These are phyloP conservation scores for Suillus alpinus DNA, from an alignment of 768 basidiomycete species.

Conservation along the genomic window DNA sequence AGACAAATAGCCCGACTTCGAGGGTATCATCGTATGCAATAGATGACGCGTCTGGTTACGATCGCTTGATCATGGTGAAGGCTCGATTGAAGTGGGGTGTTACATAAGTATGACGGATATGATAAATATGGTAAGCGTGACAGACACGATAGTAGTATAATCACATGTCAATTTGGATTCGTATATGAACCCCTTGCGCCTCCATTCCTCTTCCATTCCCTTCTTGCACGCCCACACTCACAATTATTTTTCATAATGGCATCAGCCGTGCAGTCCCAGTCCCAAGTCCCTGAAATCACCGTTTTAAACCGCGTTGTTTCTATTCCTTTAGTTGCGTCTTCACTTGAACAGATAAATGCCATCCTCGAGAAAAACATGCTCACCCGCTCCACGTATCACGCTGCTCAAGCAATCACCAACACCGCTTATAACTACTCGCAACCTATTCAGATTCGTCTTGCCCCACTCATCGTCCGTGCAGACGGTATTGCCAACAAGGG, in stretches of 20 bases:
- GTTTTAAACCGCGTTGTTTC: constrained; percentile 61
- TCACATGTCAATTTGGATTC: constrained; percentile 4
- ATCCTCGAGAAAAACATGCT: constrained; percentile 57
- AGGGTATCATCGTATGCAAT: not conserved
- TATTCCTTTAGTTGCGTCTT: constrained; percentile 71
- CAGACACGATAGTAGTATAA: not conserved
- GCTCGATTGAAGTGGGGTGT: not conserved
- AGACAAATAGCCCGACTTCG: not conserved
- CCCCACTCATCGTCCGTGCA: constrained; percentile 61
- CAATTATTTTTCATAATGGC: constrained; percentile 30
- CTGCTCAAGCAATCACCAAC: constrained; percentile 58
- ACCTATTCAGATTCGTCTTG: constrained; percentile 63
- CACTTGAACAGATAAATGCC: constrained; percentile 55
- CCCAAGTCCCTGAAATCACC: constrained; percentile 51
- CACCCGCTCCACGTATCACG: constrained; percentile 63
- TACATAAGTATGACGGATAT: not conserved
- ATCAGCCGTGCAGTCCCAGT: constrained; percentile 27
- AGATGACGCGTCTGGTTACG: not conserved
- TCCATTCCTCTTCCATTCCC: not conserved
- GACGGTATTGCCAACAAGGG: constrained; percentile 73
- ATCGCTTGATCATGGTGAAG: not conserved
- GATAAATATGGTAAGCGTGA: not conserved
- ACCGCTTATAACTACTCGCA: constrained; percentile 61
- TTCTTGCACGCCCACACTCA: not conserved
- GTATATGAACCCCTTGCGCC: constrained; percentile 8